Evolutionary conservation across 2,329 filamentous ascomycete genomes (phyloP).

Genomic region (Paraphaeosphaeria minitans): DNA sequence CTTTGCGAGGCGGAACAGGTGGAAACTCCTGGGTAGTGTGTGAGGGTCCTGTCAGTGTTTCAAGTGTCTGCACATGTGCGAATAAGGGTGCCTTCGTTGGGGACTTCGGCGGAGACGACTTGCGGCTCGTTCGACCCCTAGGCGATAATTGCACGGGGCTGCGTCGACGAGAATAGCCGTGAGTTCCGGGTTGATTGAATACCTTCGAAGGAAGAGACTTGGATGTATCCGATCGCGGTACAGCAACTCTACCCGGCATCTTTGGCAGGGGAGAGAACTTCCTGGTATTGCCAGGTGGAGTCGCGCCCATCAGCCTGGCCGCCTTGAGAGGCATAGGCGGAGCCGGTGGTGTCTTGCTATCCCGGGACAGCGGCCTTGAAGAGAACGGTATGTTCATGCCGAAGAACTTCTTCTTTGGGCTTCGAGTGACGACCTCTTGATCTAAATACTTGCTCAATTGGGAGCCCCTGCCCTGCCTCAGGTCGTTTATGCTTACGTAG

Average conservation of each 20-base stretch:
- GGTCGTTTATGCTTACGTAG: constrained; percentile 23
- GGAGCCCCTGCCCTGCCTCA: constrained; percentile 24
- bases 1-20: constrained; percentile 1
- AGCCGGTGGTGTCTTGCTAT: constrained; percentile 4
- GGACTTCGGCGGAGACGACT: constrained; percentile 24
- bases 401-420: constrained; percentile 50
- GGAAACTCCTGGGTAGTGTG: constrained; percentile 11
- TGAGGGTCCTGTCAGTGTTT: constrained; percentile 2
- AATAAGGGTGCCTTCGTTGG: neutral
- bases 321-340: constrained; percentile 29
- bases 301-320: constrained; percentile 40
- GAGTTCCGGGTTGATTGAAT: constrained; percentile 16
- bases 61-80: neutral
- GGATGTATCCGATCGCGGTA: constrained; percentile 29
- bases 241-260: neutral
- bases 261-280: neutral
- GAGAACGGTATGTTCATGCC: constrained; percentile 37
- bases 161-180: constrained; percentile 10
- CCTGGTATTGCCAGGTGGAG: constrained; percentile 20
- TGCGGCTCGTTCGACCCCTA: constrained; percentile 8
- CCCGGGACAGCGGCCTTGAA: constrained; percentile 23
- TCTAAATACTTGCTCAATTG: constrained; percentile 15
- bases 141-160: neutral
- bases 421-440: constrained; percentile 28
- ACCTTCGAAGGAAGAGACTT: constrained; percentile 32